Evolutionary conservation across 2,329 filamentous ascomycete genomes (phyloP).

Genomic region (Aureobasidium sp.): DNA sequence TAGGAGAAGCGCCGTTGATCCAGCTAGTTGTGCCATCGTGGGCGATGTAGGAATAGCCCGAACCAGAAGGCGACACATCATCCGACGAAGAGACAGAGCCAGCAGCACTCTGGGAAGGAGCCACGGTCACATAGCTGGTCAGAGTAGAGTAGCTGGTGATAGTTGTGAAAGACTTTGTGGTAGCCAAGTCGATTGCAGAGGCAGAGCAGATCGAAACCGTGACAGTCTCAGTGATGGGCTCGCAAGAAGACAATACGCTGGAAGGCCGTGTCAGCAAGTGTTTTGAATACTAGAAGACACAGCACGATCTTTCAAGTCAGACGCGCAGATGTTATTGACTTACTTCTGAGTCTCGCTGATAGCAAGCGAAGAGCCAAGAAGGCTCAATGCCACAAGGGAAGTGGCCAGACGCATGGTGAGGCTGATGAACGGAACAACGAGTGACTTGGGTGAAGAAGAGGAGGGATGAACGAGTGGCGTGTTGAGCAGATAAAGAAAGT

Average conservation of each 20-base stretch:
- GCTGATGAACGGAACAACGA: neutral
- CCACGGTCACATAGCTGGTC: slow-evolving; percentile 14
- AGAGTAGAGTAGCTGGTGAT: slow-evolving; percentile 17
- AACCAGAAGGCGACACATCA: neutral
- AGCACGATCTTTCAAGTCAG: neutral
- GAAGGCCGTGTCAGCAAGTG: neutral
- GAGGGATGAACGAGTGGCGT: neutral
- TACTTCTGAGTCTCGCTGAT: neutral
- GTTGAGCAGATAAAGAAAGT: neutral
- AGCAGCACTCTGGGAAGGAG: slow-evolving; percentile 28
- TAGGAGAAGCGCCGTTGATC: slow-evolving; percentile 20
- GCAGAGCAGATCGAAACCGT: neutral
- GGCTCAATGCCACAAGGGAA: neutral
- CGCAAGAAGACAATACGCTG: neutral
- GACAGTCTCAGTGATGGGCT: slow-evolving; percentile 9
- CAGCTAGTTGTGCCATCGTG: slow-evolving; percentile 20
- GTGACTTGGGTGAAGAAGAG: neutral
- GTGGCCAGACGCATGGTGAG: neutral
- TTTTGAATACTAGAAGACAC: neutral
- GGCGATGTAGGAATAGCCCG: slow-evolving; percentile 16
- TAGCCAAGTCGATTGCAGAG: neutral
- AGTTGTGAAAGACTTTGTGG: neutral
- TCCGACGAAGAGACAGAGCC: neutral
- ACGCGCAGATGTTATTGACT: neutral
- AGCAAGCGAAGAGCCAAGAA: neutral